phyloP scores from a whole-genome alignment of 2,329 filamentous ascomycete genomes.

The Calonectria henricotiae region DNA sequence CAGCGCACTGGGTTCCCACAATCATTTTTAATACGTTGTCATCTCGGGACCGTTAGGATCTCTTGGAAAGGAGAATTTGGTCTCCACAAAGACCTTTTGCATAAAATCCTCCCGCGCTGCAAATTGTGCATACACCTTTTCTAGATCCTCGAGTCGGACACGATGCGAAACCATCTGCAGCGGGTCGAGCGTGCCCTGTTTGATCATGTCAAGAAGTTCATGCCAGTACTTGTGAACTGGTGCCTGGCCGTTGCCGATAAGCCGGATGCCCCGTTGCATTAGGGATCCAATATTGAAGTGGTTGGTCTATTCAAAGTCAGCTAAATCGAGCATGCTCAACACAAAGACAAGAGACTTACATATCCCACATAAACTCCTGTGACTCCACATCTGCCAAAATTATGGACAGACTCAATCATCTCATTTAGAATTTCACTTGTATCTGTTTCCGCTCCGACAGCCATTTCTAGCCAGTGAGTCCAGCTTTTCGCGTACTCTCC shows the following conservation, averaged over 20 bases:
- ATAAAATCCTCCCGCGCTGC: slow-evolving; percentile 77
- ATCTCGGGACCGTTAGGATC: slow-evolving; percentile 63
- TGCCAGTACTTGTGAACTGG: slow-evolving; percentile 91
- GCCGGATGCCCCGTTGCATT: slow-evolving; percentile 89
- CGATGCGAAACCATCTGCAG: slow-evolving; percentile 87
- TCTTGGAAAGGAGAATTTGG: slow-evolving; percentile 69
- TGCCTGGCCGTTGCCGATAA: slow-evolving; percentile 78
- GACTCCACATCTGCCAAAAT: slow-evolving; percentile 82
- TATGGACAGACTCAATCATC: slow-evolving; percentile 82
- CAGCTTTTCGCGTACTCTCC: slow-evolving; percentile 76
- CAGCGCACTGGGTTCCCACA: no score
- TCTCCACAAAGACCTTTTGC: slow-evolving; percentile 85
- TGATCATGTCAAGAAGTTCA: slow-evolving; percentile 79
- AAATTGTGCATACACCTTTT: slow-evolving; percentile 77
- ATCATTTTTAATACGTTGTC: slow-evolving; percentile 58
- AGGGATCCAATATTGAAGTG: slow-evolving; percentile 84
- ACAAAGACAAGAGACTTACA: slow-evolving; percentile 57
- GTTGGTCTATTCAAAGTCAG: slow-evolving; percentile 49
- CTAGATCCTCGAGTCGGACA: slow-evolving; percentile 81
- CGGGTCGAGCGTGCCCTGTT: slow-evolving; percentile 80
- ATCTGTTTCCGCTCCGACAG: slow-evolving; percentile 83
- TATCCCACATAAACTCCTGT: slow-evolving; percentile 80
- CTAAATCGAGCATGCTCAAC: not conserved
- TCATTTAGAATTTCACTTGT: slow-evolving; percentile 87
- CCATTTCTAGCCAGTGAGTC: slow-evolving; percentile 73